Base-by-base conservation (phyloP, 768 basidiomycete species). In the Cyclocybe cylindracea region DNA sequence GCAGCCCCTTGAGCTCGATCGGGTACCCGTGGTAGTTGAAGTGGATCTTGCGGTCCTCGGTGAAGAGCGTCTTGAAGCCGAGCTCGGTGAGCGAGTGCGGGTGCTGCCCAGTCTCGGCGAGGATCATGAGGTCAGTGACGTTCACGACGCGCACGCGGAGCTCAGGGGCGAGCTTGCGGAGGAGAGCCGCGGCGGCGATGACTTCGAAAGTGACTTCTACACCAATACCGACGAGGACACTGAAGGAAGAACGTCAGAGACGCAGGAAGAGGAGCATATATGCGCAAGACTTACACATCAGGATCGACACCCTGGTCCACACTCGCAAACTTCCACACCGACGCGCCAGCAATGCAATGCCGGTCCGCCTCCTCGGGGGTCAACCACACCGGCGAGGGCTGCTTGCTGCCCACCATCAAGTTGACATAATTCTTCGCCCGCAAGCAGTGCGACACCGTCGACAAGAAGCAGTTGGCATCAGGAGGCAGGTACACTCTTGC, bases 181-280 rank as follows among this genome's bases (percentile, higher is more conserved):
- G 80, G 16, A 94, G 77, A 2, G 85, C 84, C 0, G 91, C 88
- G 1, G 94, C 93, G 2, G 90, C 87, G 61, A 96, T 85, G 49
- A 93, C 86, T 65, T 97, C 94, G 59, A 91, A 87, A 0, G 91
- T 95, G 18, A 91, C 79, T 67, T 94, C 94, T 24, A 90, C 86
- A 55, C 94, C 93, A 60, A 91, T 86, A 7, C 91, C 91, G 35
- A 92, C 90, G 16, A 96, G 77, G 41, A 94, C 89, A 50, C 84
- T 85, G 46, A 13, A 82, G 64, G 42, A 79, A 74, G 46, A 56
- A 60, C 5, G 24, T 39, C 13, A 50, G 11, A 37, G 33, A 37
- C 19, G 34, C 6, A 44, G 29, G n/a, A n/a, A 31, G 36, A 7
- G 10, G n/a, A 7, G 36, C 18, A 16, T 10, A 39, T 13, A 18